Base-by-base conservation (phyloP, 352 stramenopile species). In the Ophiocytium majus region DNA sequence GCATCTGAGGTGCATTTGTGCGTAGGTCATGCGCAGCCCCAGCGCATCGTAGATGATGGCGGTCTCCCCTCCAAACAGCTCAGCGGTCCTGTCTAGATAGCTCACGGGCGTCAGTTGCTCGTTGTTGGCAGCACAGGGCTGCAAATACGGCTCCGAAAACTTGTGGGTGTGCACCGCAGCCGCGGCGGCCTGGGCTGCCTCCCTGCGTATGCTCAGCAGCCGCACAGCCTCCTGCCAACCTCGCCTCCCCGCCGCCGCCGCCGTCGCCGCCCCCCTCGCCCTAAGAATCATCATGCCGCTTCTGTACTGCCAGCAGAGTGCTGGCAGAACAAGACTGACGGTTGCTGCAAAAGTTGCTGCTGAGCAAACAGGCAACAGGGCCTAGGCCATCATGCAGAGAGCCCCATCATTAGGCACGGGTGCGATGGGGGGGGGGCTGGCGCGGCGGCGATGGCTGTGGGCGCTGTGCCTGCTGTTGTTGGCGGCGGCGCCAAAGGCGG, bases 51-150 rank as follows among this genome's bases (percentile, higher is more conserved):
- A 84, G 32, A 63, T 79, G 28, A 84, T 9, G 1, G 57, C 57
- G 19, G 76, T 5, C 14, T 81, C 0, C 31, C n/a, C 5, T 31
- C 63, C 63, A 83, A 83, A 84, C 33, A 82, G 37, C 1, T 10
- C 9, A 17, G 81, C 50, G 50, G 35, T 84, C 19, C 81, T 84
- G 64, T 82, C 23, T 23, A 81, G 81, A 83, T 84, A 84, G 10
- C 64, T 28, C 23, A 84, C n/a, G 32, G 81, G 81, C 9, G 37
- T 84, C 0, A 84, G 63, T 33, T 79, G 81, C 28, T 84, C 57
- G 32, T 1, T 31, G 64, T 84, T 84, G 19, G 76, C 81, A 5
- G 0, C 50, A n/a, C 81, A 83, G 32, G 81, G 81, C 35, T 32
- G 0, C n/a, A 84, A 50, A 31, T 35, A 84, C 9, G 35, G 28